phyloP scores from a whole-genome alignment of 495 filamentous ascomycete species.

The Aspergillus saccharolyticus region DNA sequence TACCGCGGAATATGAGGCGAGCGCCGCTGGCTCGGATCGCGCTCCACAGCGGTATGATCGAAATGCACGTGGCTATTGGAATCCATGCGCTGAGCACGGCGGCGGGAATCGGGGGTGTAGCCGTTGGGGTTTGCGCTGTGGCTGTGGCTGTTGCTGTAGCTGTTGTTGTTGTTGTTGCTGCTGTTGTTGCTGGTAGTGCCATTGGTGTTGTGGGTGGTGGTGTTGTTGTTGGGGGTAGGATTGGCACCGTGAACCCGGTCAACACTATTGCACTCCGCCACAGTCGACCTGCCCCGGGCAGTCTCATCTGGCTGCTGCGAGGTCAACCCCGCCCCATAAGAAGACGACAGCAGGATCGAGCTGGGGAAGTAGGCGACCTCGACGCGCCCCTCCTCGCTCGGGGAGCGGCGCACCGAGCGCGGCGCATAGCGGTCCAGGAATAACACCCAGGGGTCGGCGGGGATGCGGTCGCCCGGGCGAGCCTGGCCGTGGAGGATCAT shows the following conservation, averaged over 20 bases:
- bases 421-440: conserved; percentile 1
- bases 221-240: not conserved
- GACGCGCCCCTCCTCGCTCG: not conserved
- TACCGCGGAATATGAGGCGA: not conserved
- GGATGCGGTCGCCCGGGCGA: not conserved
- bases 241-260: not conserved
- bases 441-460: not conserved
- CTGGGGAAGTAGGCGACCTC: not conserved
- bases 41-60: not conserved
- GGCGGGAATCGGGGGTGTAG: no score
- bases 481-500: conserved; percentile 4
- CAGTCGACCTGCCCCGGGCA: no score
- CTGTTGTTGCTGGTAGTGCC: not conserved
- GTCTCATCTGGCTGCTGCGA: no score
- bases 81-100: not conserved
- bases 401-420: not conserved
- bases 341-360: not conserved
- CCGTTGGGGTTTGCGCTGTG: no score
- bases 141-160: no score
- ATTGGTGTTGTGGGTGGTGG: not conserved
- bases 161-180: not conserved
- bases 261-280: no score
- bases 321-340: no score
- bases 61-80: not conserved
- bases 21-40: not conserved